phyloP scores from a whole-genome alignment of 371 early-diverging fungal species.

The Rhizopus arrhizus region DNA sequence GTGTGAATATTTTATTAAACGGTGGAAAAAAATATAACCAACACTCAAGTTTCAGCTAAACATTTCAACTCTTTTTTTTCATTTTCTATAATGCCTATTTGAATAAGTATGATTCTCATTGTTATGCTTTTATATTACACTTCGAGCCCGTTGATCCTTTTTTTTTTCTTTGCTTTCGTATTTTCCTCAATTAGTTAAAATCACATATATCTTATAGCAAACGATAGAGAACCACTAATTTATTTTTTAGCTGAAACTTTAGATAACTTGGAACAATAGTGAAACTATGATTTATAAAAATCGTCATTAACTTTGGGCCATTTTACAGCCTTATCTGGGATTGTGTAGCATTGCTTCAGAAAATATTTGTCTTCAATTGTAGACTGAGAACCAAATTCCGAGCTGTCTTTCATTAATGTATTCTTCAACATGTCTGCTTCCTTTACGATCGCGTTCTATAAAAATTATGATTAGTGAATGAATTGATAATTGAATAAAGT shows the following conservation, averaged over 20 bases:
- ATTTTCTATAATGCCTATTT: slow-evolving; percentile 3
- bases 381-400: slow-evolving; percentile 14
- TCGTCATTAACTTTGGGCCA: slow-evolving; percentile 12
- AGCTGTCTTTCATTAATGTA: slow-evolving; percentile 8
- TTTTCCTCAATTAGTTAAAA: slow-evolving; percentile 3
- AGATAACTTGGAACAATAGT: slow-evolving; percentile 5
- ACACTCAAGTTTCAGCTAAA: slow-evolving; percentile 4
- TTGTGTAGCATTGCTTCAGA: slow-evolving; percentile 11
- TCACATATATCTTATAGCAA: slow-evolving; percentile 2
- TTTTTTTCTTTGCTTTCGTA: slow-evolving; percentile 1
- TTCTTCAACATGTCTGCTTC: slow-evolving; percentile 7
- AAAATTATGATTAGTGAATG: slow-evolving; percentile 7
- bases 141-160: slow-evolving; percentile 1
- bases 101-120: slow-evolving; percentile 6
- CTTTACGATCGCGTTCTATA: slow-evolving; percentile 6
- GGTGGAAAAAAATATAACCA: slow-evolving; percentile 14
- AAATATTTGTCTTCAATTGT: slow-evolving; percentile 8
- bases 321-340: slow-evolving; percentile 9
- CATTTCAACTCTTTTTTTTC: slow-evolving; percentile 6
- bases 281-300: slow-evolving; percentile 4
- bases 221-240: slow-evolving; percentile 6
- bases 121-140: slow-evolving; percentile 3
- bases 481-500: slow-evolving; percentile 10
- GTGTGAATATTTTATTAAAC: slow-evolving; percentile 9
- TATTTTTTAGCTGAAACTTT: slow-evolving; percentile 6